phyloP scores from a whole-genome alignment of 352 stramenopile genomes.

The Phytophthora agathidicida region DNA sequence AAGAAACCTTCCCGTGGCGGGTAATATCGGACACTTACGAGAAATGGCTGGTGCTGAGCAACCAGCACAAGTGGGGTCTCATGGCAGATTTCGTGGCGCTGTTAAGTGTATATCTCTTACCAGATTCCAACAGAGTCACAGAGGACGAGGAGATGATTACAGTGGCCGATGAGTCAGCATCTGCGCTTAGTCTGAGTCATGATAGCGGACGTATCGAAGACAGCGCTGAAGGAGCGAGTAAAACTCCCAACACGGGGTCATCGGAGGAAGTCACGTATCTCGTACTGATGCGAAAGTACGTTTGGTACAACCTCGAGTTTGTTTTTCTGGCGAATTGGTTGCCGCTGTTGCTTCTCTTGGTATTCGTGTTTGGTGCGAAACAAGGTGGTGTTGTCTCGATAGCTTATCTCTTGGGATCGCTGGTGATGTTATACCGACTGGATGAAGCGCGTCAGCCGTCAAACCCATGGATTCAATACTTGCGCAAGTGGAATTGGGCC shows the following conservation, averaged over 20 bases:
- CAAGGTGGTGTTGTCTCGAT: conserved; percentile 77
- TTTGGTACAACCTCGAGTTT: conserved; percentile 78
- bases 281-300: conserved; percentile 58
- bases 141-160: conserved; percentile 37
- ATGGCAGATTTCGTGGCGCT: conserved; percentile 79
- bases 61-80: conserved; percentile 82
- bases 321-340: conserved; percentile 69
- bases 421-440: conserved; percentile 82
- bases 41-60: conserved; percentile 66
- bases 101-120: conserved; percentile 72
- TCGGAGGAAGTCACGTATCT: conserved; percentile 57
- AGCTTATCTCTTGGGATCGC: conserved; percentile 68
- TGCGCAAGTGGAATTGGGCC: conserved; percentile 84
- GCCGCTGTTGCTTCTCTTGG: conserved; percentile 65
- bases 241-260: conserved; percentile 7
- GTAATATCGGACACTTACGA: conserved; percentile 60
- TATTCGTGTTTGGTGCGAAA: conserved; percentile 76
- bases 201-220: conserved; percentile 9
- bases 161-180: conserved; percentile 34
- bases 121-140: conserved; percentile 52
- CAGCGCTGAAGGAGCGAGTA: conserved; percentile 1
- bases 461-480: conserved; percentile 70
- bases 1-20: conserved; percentile 65
- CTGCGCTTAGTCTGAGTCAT: conserved; percentile 12
- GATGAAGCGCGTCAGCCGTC: conserved; percentile 66